Evolutionary conservation across 1,284 basidiomycete genomes (phyloP).

Genomic region (Mrakiaceae sp.): DNA sequence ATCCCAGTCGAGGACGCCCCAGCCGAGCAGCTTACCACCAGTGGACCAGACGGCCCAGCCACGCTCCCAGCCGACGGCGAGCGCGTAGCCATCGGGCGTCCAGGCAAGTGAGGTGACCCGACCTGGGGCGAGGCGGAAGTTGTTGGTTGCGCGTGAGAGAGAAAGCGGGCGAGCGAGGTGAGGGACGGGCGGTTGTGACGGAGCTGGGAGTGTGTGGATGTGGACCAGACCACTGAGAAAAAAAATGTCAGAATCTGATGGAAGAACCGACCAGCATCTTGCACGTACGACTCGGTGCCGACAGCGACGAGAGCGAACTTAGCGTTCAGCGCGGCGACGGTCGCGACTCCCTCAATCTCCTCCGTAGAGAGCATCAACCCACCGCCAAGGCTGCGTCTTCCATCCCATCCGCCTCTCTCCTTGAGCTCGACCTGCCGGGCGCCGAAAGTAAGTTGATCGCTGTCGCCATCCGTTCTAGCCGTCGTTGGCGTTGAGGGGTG

Average conservation of each 20-base stretch:
- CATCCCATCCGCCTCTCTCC: slow-evolving; percentile 16
- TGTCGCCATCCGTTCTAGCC: slow-evolving; percentile 40
- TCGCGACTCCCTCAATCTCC: slow-evolving; percentile 4
- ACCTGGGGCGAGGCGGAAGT: slow-evolving; percentile 43
- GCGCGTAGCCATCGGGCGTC: slow-evolving; percentile 89
- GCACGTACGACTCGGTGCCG: slow-evolving; percentile 56
- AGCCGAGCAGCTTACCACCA: slow-evolving; percentile 71
- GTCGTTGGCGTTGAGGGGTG: slow-evolving; percentile 52
- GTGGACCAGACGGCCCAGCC: slow-evolving; percentile 91
- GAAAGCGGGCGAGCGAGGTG: slow-evolving; percentile 19
- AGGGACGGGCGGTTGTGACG: slow-evolving; percentile 42
- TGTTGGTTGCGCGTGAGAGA: slow-evolving; percentile 22
- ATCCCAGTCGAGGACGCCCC: slow-evolving; percentile 40
- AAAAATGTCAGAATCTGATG: slow-evolving; percentile 45
- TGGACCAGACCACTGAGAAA: slow-evolving; percentile 46
- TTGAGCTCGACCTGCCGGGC: background rate
- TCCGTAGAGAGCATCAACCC: slow-evolving; percentile 8
- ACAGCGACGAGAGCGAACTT: slow-evolving; percentile 77
- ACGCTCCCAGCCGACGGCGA: slow-evolving; percentile 86
- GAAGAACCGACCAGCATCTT: slow-evolving; percentile 7
- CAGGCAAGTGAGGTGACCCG: slow-evolving; percentile 68
- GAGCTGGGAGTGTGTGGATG: slow-evolving; percentile 47
- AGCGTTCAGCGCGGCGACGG: slow-evolving; percentile 55
- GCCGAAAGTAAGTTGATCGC: slow-evolving; percentile 17
- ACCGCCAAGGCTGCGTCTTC: background rate